phyloP scores from a whole-genome alignment of 2,329 filamentous ascomycete genomes.

The Alternaria gaisen region DNA sequence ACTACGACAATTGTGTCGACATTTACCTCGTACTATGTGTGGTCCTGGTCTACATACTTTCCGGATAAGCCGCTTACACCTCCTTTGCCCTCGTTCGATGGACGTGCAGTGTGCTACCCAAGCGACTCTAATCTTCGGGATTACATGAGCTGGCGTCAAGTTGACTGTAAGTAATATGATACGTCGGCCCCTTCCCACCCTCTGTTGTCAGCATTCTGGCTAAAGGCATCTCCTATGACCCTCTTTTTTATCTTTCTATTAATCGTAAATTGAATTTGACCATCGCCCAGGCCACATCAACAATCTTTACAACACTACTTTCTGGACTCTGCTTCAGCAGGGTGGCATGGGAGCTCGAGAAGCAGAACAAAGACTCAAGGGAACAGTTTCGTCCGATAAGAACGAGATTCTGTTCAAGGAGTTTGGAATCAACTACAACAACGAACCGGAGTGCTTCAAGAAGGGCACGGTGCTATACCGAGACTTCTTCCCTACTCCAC shows the following conservation, averaged over 20 bases:
- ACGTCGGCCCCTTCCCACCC: background rate
- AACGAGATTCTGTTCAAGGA: conserved; percentile 92
- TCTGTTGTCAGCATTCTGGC: background rate
- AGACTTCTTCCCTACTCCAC: conserved; percentile 58
- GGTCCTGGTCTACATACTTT: conserved; percentile 81
- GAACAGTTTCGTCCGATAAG: conserved; percentile 86
- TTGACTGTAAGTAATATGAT: conserved; percentile 74
- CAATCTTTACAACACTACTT: conserved; percentile 97
- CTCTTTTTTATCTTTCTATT: background rate
- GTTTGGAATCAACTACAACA: conserved; percentile 97
- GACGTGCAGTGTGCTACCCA: conserved; percentile 89
- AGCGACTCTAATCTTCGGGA: conserved; percentile 83
- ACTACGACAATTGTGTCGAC: conserved; percentile 90
- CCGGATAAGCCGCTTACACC: conserved; percentile 73
- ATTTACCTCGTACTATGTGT: conserved; percentile 90
- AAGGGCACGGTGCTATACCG: conserved; percentile 93
- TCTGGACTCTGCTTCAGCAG: conserved; percentile 85
- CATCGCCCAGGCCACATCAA: conserved; percentile 82
- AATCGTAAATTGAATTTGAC: background rate
- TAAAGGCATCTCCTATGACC: background rate
- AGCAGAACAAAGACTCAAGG: conserved; percentile 82
- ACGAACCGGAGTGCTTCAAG: conserved; percentile 89
- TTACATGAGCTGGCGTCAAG: conserved; percentile 97
- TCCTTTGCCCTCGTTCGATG: conserved; percentile 90
- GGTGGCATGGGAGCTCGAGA: conserved; percentile 79